Evolutionary conservation across 2,329 filamentous ascomycete genomes (phyloP).

Genomic region (Cryphonectria japonica): DNA sequence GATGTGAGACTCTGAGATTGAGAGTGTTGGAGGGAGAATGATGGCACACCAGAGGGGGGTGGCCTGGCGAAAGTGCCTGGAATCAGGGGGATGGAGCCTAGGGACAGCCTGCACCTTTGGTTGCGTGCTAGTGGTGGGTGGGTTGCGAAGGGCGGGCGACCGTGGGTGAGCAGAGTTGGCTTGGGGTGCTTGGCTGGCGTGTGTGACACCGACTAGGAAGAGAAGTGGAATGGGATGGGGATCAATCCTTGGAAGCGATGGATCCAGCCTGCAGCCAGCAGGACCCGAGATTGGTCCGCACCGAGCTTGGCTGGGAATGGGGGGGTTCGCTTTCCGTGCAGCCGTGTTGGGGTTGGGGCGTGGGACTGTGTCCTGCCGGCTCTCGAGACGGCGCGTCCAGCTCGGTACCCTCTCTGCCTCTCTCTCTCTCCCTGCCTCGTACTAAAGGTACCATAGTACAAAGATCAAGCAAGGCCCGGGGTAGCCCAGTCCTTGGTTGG

Average conservation of each 20-base stretch:
- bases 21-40: constrained; percentile 22
- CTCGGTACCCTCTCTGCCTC: neutral
- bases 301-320: constrained; percentile 19
- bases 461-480: too few species aligned
- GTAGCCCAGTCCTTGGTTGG: too few species aligned
- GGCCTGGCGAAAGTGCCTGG: constrained; percentile 20
- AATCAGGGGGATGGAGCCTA: constrained; percentile 22
- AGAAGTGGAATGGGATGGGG: constrained; percentile 24
- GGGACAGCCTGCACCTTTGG: neutral
- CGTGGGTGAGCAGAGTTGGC: neutral
- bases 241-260: constrained; percentile 7
- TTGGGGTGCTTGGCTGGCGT: constrained; percentile 1
- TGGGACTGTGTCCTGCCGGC: constrained; percentile 16
- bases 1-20: constrained; percentile 22
- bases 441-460: neutral
- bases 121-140: constrained; percentile 8
- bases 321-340: constrained; percentile 14
- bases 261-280: constrained; percentile 14
- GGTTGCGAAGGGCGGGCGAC: neutral
- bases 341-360: constrained; percentile 14
- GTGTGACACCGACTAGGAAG: constrained; percentile 26
- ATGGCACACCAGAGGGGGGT: constrained; percentile 5
- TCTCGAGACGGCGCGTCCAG: neutral
- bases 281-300: constrained; percentile 25
- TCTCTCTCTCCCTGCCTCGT: neutral